These are phyloP conservation scores for Solanum pinnatisectum DNA, from an alignment of 257 asterid genomes.

Conservation along the genomic window DNA sequence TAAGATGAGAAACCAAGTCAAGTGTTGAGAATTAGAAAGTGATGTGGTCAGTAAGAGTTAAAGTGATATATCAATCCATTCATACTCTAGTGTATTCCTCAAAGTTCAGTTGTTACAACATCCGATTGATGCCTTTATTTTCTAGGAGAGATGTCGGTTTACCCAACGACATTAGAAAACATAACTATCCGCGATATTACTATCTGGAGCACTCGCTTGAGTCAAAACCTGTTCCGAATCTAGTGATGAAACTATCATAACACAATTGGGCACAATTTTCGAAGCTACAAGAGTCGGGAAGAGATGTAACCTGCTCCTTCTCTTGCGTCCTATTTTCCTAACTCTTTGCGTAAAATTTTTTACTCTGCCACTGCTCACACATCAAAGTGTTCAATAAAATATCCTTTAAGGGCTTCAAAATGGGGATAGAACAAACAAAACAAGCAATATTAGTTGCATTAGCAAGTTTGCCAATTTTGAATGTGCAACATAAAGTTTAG, in stretches of 20 bases:
- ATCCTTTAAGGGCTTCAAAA: not conserved
- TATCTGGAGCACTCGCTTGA: not conserved
- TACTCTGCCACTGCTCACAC: not conserved
- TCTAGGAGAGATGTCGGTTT: not conserved
- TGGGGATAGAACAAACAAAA: not conserved
- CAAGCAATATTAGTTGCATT: not conserved
- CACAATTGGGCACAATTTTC: not conserved
- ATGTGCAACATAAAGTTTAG: not conserved
- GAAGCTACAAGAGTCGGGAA: not conserved
- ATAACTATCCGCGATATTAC: not conserved
- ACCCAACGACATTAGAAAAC: not conserved
- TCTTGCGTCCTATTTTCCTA: not conserved
- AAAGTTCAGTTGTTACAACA: not conserved
- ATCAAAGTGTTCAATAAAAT: not conserved
- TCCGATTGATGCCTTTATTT: not conserved
- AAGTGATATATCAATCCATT: not conserved
- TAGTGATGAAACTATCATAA: not conserved
- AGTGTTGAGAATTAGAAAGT: not conserved
- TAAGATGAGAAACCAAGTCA: not conserved
- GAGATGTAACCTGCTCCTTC: not conserved
- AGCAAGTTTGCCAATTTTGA: not conserved
- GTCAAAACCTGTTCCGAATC: not conserved
- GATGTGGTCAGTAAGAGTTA: not conserved
- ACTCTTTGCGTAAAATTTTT: not conserved
- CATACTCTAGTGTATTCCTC: not conserved